Base-by-base conservation (phyloP, 139 green algal species). In the Chlamydomonas applanata region DNA sequence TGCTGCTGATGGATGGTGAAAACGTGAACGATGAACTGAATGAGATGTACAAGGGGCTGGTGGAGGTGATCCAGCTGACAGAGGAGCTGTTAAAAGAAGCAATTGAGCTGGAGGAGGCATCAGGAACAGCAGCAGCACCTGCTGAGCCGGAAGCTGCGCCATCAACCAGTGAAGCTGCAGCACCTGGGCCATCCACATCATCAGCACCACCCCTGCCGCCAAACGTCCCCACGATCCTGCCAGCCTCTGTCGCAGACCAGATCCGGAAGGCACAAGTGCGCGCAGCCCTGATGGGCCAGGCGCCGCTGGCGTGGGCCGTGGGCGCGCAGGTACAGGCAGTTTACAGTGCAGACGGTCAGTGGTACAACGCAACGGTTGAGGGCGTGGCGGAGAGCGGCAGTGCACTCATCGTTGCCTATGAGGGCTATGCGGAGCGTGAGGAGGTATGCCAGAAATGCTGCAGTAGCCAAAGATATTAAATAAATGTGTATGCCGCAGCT, bases 11-110 rank as follows among this genome's bases (percentile, higher is more conserved):
- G 19, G 86, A 94, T 19, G 86, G 84, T 2, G 63, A 90, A 0
- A 93, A 94, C 79, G 81, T 74, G 0, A 70, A 74, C 19, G 71
- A 80, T 20, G 91, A 96, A 75, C 86, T 94, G 2, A 68, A 82
- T 34, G 88, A 89, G 1, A 88, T 96, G 71, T 91, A 91, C 65
- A 79, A 87, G 19, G 89, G 84, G 68, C 40, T 96, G 3, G 57
- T 76, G 14, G 90, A 95, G 88, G 90, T 94, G 25, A 93, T 95
- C 20, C 56, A 92, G 56, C 76, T 95, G 1, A 95, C 90, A 22
- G 73, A 90, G 66, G 89, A 95, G 27, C 65, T 95, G 22, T 34
- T 93, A 7, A 79, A 64, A 61, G 90, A 91, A 30, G 82, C 86
- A 0, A 25, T 68, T 3, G 71, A 78, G 44, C 44, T 72, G 32